Base-by-base conservation (phyloP, 306 rosid genomes). In the Lathyrus tuberosus region DNA sequence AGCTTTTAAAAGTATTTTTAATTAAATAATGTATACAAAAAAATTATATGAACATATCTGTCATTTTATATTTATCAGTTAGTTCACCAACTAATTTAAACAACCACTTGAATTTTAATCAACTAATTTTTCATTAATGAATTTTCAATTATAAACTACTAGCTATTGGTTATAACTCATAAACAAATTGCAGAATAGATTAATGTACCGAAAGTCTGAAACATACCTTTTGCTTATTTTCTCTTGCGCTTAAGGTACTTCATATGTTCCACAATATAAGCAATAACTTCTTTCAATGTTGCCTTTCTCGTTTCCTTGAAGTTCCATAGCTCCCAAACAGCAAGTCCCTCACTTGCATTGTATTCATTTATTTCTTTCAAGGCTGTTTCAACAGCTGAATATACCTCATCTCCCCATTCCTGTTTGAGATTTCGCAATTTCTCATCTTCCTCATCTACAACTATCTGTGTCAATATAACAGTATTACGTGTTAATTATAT, bases 281-380 rank as follows among this genome's bases (percentile, higher is more conserved):
- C 47, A 20, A 91, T 83, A 10, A 88, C 97, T 84, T 94, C 99
- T 86, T 91, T 94, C 73, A 91, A 38, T 11, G 97, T 91, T 15
- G 99, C 99, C 78, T 91, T 89, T 80, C 97, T 86, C 0, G 77
- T 81, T 61, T 89, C 97, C 75, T 91, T 91, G 71, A 71, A 77
- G 76, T 87, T 94, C 97, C 97, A 94, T 24, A 91, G 88, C 73
- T 90, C 99, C 3, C 60, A 16, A 15, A 86, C 81, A 26, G 73
- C 48, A 35, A 91, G 91, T 18, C 96, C 54, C 17, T 96, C 99
- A 8, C 99, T 94, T 63, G 97, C 60, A 80, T 94, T 91, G 70
- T 85, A 89, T 28, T 94, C 99, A 38, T 91, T 83, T 6, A 87
- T 24, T 75, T 94, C 99, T 73, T 76, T 83, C 40, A 91, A 52